These are phyloP conservation scores for Phytophthora litchii DNA, from an alignment of 352 stramenopile genomes.

Conservation along the genomic window DNA sequence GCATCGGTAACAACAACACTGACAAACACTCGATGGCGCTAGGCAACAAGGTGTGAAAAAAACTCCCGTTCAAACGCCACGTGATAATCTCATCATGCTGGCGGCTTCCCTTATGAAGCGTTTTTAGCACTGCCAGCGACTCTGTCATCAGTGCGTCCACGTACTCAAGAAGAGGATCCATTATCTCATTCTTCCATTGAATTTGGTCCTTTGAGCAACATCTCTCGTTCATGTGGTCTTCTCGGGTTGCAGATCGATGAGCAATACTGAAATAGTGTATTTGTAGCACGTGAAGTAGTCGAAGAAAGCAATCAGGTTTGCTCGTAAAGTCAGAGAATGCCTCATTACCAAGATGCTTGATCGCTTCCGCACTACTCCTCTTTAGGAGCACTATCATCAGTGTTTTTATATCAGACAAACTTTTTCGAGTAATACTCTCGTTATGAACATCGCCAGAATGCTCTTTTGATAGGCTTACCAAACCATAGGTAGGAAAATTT, in stretches of 20 bases:
- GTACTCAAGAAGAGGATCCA: conserved; percentile 42
- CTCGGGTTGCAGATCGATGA: conserved; percentile 7
- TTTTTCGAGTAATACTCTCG: conserved; percentile 2
- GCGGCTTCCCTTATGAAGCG: conserved; percentile 54
- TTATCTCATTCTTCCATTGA: conserved; percentile 14
- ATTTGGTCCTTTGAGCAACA: neutral
- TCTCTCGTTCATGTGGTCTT: neutral
- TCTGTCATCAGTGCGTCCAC: conserved; percentile 45
- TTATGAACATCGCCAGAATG: conserved; percentile 1
- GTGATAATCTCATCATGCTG: conserved; percentile 63
- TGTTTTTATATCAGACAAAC: conserved; percentile 19
- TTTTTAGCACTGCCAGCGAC: conserved; percentile 44
- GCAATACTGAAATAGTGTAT: conserved; percentile 48
- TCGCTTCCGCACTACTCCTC: conserved; percentile 27
- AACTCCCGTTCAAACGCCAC: conserved; percentile 53
- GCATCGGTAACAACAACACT: conserved; percentile 26
- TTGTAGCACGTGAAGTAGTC: conserved; percentile 45
- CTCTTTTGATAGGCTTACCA: neutral
- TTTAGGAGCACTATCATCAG: conserved; percentile 34
- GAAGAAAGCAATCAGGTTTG: conserved; percentile 36
- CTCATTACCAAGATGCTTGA: conserved; percentile 28
- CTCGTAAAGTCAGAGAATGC: conserved; percentile 18
- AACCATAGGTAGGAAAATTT: conserved; percentile 14
- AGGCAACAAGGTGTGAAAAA: conserved; percentile 54
- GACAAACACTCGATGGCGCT: conserved; percentile 54